Percentiles rank a stretch among this genome's conserved stretches.
Conservation (phyloP, 1,139 yeast species). For the Magnusiomyces suaveolens region DNA sequence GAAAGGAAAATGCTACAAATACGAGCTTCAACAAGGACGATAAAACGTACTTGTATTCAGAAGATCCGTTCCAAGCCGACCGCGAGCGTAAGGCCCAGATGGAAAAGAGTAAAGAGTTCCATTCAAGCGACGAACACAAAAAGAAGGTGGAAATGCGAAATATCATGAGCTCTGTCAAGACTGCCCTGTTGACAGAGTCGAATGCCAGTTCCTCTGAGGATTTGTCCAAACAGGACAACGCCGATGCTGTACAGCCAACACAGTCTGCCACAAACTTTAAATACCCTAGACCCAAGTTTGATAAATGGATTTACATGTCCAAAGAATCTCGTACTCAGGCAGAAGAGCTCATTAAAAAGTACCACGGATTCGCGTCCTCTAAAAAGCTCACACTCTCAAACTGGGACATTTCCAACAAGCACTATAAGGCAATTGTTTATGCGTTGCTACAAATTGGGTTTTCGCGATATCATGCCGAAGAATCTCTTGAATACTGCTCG, state of each 20-base stretch:
- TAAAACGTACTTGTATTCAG: conserved; percentile 37
- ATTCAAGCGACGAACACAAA: conserved; percentile 14
- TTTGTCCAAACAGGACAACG: conserved; percentile 7
- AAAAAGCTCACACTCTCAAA: neutral
- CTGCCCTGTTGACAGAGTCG: conserved; percentile 11
- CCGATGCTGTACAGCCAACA: neutral
- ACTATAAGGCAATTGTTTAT: conserved; percentile 5
- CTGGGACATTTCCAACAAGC: conserved; percentile 1
- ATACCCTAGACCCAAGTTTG: conserved; percentile 19
- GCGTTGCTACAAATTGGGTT: conserved; percentile 50
- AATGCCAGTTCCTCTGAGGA: neutral
- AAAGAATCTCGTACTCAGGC: conserved; percentile 27
- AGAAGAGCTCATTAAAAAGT: conserved; percentile 26
- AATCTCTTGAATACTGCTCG: conserved; percentile 55
- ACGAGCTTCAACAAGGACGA: conserved; percentile 9
- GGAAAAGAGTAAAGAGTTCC: conserved; percentile 17
- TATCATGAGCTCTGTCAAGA: conserved; percentile 16
- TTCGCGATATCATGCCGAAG: conserved; percentile 56
- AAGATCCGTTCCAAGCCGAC: conserved; percentile 62
- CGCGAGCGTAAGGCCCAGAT: conserved; percentile 36
- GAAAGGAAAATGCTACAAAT: neutral
- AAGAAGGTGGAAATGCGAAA: conserved; percentile 15
- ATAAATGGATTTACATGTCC: conserved; percentile 28
- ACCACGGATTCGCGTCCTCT: conserved; percentile 23
- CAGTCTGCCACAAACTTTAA: conserved; percentile 4